Percentiles rank a stretch among this genome's conserved stretches.
phyloP scores from a whole-genome alignment of 306 rosid species.

The Malus domestica region DNA sequence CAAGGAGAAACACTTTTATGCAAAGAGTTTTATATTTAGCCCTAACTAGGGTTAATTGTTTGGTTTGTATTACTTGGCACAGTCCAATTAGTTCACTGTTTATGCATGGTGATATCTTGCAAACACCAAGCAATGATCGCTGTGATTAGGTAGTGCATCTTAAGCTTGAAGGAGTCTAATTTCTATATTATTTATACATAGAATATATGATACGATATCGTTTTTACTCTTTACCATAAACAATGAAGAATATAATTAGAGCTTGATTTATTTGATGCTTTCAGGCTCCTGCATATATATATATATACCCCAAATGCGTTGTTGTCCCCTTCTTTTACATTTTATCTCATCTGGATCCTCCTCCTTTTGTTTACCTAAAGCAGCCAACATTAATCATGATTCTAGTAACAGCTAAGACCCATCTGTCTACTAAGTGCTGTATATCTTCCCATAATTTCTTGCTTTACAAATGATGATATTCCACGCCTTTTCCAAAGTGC shows the following conservation, averaged over 20 bases:
- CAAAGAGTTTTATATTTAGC: background rate
- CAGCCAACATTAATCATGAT: slow-evolving; percentile 29
- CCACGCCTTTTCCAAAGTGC: slow-evolving; percentile 17
- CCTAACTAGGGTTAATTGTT: background rate
- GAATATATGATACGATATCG: background rate
- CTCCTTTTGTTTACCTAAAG: slow-evolving; percentile 15
- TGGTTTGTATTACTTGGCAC: background rate
- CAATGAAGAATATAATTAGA: background rate
- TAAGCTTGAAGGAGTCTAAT: background rate
- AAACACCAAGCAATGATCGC: background rate
- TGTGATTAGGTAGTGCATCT: background rate
- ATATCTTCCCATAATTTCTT: slow-evolving; percentile 28
- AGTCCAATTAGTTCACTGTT: background rate
- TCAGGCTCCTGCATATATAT: background rate
- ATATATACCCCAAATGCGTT: slow-evolving; percentile 6
- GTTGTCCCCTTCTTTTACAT: background rate
- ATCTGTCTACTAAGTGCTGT: slow-evolving; percentile 25
- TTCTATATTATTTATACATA: background rate
- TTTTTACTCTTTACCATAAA: background rate
- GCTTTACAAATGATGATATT: slow-evolving; percentile 33
- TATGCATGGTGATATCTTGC: background rate
- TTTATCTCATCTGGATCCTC: slow-evolving; percentile 22
- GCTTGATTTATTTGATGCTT: slow-evolving; percentile 7
- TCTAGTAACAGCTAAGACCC: slow-evolving; percentile 31
- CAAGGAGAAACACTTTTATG: background rate